Conservation (phyloP, 441 rosid genomes). For the Adansonia gregorii region DNA sequence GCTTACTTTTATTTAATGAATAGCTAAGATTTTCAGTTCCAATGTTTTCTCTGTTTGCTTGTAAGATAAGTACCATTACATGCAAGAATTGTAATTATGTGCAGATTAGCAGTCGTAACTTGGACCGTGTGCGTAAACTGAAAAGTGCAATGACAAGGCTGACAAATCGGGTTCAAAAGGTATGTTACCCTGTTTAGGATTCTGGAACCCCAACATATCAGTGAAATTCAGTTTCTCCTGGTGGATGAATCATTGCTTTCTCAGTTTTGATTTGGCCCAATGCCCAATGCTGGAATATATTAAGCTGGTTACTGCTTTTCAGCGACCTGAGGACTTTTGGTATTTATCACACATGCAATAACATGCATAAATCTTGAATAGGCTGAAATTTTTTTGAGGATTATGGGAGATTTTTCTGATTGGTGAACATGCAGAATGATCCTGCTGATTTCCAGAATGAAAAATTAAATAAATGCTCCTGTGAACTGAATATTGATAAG, state of each 20-base stretch:
- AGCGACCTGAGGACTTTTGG: not conserved
- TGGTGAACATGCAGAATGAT: not conserved
- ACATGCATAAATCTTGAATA: not conserved
- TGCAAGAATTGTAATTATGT: constrained; percentile 27
- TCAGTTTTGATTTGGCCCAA: constrained; percentile 15
- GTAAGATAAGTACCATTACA: not conserved
- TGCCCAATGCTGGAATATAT: not conserved
- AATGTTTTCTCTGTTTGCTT: constrained; percentile 1
- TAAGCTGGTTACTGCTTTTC: constrained; percentile 9
- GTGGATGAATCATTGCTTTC: not conserved
- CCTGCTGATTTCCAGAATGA: not conserved
- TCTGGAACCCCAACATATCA: constrained; percentile 2
- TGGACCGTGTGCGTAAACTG: constrained; percentile 54
- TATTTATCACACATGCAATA: not conserved
- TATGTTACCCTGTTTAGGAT: constrained; percentile 22
- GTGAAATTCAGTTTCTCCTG: constrained; percentile 3
- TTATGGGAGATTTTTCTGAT: not conserved
- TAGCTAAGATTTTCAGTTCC: not conserved
- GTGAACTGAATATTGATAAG: not conserved
- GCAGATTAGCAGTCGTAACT: constrained; percentile 59
- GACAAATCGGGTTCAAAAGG: constrained; percentile 61
- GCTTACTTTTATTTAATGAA: constrained; percentile 3
- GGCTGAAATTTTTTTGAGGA: not conserved
- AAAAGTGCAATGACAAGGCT: constrained; percentile 60
- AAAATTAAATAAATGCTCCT: not conserved